Percentiles rank a stretch among this genome's conserved stretches.
These are phyloP conservation scores for Sonneratia alba DNA, from an alignment of 345 rosid species.

Conservation along the genomic window DNA sequence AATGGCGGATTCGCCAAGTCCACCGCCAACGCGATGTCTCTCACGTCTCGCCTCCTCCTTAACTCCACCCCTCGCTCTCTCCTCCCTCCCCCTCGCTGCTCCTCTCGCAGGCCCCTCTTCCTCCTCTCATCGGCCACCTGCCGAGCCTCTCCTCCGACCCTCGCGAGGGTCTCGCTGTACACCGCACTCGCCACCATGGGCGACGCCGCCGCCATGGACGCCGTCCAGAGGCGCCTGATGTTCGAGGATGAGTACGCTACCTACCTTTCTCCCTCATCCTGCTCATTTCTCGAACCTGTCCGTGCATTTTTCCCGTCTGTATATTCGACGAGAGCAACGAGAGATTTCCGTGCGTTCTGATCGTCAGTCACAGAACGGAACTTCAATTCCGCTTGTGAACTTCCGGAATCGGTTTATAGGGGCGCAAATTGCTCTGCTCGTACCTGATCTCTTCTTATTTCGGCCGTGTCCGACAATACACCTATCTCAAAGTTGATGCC, in stretches of 20 bases:
- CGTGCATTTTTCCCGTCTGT: neutral
- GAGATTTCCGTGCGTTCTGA: neutral
- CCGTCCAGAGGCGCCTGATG: constrained; percentile 98
- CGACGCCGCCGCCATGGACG: constrained; percentile 68
- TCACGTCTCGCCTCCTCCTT: neutral
- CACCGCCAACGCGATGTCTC: constrained; percentile 1
- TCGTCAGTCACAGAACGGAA: neutral
- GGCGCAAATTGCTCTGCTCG: neutral
- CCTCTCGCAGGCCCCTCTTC: neutral
- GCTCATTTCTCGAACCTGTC: neutral
- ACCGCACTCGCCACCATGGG: constrained; percentile 25
- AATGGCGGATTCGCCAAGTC: constrained; percentile 12
- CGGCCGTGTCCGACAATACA: neutral
- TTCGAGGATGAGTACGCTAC: constrained; percentile 72
- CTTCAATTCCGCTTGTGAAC: neutral
- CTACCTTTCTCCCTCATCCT: neutral
- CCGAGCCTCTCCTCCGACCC: neutral
- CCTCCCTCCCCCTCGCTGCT: neutral
- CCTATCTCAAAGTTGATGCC: neutral
- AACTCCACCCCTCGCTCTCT: constrained; percentile 6
- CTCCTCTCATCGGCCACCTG: neutral
- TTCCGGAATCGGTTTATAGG: neutral
- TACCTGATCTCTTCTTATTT: neutral
- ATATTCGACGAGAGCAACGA: neutral
- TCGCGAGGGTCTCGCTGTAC: neutral